phyloP scores from a whole-genome alignment of 768 basidiomycete genomes.

The Ramaria rubella region DNA sequence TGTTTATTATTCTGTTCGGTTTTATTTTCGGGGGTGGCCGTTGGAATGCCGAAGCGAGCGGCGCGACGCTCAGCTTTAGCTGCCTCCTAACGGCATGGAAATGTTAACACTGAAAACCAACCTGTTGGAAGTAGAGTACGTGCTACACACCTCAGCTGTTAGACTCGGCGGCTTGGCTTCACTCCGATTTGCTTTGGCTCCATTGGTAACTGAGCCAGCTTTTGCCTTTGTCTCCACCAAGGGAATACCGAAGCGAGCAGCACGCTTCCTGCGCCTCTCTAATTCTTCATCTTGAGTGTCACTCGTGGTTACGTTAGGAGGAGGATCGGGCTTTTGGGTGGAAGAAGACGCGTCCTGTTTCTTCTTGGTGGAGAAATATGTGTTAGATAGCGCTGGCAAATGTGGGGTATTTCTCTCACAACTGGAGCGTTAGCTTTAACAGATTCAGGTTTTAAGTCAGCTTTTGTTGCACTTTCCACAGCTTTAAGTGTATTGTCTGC shows the following conservation, averaged over 20 bases:
- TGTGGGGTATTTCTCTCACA: not conserved
- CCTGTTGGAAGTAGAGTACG: not conserved
- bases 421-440: not conserved
- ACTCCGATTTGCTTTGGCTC: slow-evolving; percentile 17
- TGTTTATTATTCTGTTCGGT: too few relatives aligned
- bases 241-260: slow-evolving; percentile 67
- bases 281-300: slow-evolving; percentile 10
- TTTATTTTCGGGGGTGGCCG: slow-evolving; percentile 9
- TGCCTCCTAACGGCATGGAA: slow-evolving; percentile 31
- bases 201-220: slow-evolving; percentile 18
- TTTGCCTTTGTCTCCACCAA: slow-evolving; percentile 39
- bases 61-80: slow-evolving; percentile 48
- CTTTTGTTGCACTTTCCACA: not conserved
- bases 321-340: not conserved
- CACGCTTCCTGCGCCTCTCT: slow-evolving; percentile 34
- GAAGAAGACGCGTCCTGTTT: not conserved
- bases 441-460: not conserved
- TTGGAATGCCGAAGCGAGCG: slow-evolving; percentile 44
- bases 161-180: slow-evolving; percentile 11
- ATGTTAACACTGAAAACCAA: not conserved
- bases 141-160: slow-evolving; percentile 24
- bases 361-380: not conserved
- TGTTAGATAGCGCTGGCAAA: not conserved
- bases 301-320: not conserved
- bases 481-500: too few relatives aligned